These are phyloP conservation scores for Bjerkandera adusta DNA, from an alignment of 1,284 basidiomycete genomes.

Conservation along the genomic window DNA sequence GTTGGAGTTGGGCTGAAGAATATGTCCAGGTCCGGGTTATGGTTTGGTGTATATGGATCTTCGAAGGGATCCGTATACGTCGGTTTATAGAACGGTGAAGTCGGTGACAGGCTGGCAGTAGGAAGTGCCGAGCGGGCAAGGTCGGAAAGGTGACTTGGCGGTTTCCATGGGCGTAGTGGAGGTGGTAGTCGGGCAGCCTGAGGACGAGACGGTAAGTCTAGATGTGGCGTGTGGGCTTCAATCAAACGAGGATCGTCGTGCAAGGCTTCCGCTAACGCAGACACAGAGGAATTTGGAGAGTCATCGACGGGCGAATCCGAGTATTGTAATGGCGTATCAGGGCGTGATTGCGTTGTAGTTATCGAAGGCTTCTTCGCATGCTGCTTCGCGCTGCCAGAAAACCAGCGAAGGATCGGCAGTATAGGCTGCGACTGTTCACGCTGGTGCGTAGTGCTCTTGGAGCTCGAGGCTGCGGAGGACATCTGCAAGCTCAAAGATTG, in stretches of 20 bases:
- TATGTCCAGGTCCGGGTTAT: constrained; percentile 26
- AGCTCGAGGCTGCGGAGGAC: not conserved
- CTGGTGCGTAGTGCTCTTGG: not conserved
- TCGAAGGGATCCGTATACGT: constrained; percentile 33
- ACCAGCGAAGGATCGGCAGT: constrained; percentile 50
- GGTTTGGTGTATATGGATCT: constrained; percentile 22
- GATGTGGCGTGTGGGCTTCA: constrained; percentile 19
- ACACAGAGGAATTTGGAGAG: constrained; percentile 26
- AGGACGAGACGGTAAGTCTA: constrained; percentile 36
- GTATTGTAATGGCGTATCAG: constrained; percentile 21
- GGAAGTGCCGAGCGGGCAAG: constrained; percentile 65
- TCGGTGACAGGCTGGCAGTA: constrained; percentile 51
- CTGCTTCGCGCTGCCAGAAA: constrained; percentile 28
- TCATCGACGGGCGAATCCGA: constrained; percentile 22
- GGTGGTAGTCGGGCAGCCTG: constrained; percentile 46
- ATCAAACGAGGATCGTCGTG: constrained; percentile 35
- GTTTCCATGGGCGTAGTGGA: constrained; percentile 37
- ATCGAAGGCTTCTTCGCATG: constrained; percentile 23
- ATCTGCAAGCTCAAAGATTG: constrained; percentile 12
- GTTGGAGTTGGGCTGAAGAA: constrained; percentile 29
- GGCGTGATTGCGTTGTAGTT: constrained; percentile 25
- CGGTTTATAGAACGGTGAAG: constrained; percentile 19
- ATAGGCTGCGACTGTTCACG: constrained; percentile 9
- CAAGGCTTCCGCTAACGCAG: constrained; percentile 38
- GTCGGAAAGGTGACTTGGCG: constrained; percentile 58